Percentiles rank a stretch among this genome's conserved stretches.
Conservation (phyloP, 768 basidiomycete genomes). For the Sutorius australiensis region DNA sequence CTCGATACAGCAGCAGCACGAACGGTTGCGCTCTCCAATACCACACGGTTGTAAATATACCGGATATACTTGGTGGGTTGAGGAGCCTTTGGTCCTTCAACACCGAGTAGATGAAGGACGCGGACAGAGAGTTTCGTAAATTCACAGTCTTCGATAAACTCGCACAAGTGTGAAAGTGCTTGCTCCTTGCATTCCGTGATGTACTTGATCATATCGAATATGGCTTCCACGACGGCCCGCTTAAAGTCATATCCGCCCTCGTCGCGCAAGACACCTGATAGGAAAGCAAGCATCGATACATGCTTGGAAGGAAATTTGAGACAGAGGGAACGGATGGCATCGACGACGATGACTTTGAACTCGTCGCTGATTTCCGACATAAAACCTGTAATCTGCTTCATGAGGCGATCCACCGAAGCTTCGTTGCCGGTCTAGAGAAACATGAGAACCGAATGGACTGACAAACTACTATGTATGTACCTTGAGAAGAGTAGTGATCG, state of each 20-base stretch:
- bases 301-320: conserved; percentile 99
- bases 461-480: conserved; percentile 34
- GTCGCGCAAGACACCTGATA: conserved; percentile 93
- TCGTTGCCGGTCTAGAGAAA: conserved; percentile 89
- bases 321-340: conserved; percentile 96
- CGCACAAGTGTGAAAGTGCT: conserved; percentile 95
- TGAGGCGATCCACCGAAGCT: conserved; percentile 95
- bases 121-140: conserved; percentile 98
- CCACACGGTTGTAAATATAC: conserved; percentile 99
- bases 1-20: conserved; percentile 94
- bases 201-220: conserved; percentile 99
- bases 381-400: conserved; percentile 99
- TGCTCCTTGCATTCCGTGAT: conserved; percentile 95
- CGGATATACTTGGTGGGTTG: conserved; percentile 98
- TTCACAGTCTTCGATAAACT: conserved; percentile 99
- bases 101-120: conserved; percentile 89
- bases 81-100: conserved; percentile 94
- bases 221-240: conserved; percentile 97
- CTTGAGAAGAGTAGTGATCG: conserved; percentile 97
- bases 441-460: conserved; percentile 1
- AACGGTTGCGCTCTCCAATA: conserved; percentile 96
- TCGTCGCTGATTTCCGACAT: conserved; percentile 99
- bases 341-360: conserved; percentile 99
- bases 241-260: conserved; percentile 99
- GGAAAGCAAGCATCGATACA: conserved; percentile 93